Evolutionary conservation across 306 rosid genomes (phyloP), one percentile per base, ranked within the genome.

Genomic region (Cucumis cinereus): DNA sequence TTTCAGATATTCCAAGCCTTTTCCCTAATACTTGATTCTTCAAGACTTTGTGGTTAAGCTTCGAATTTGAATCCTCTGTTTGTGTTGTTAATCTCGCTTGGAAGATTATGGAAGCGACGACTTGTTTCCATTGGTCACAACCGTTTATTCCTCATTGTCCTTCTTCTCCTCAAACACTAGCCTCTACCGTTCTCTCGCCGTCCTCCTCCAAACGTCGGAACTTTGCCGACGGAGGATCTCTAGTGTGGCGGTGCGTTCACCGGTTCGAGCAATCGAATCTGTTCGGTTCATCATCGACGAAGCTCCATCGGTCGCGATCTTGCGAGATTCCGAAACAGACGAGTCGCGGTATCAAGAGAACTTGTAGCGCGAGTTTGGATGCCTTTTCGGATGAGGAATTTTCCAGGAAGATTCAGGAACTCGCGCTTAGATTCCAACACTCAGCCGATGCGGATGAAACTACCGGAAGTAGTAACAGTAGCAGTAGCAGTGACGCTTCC

Each of bases 341-440:
- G 15, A 10, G 11, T 14, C 82, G 83, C 19, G 74, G 82, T 3
- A 10, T 85, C 2, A 81, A 67, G 53, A 86, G 93, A 23, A 79
- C 87, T 12, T 89, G 86, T 85, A 88, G 91, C 69, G 96, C 93
- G 16, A 84, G 84, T 82, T 75, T 87, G 14, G 86, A 87, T 22
- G 82, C 88, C 0, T 90, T 88, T 64, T 89, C 98, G 2, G 97
- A 90, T 22, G 99, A 95, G 30, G 96, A 92, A 57, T 95, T 92
- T 81, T 85, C 88, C 0, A 89, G 85, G 88, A 87, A 86, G 68
- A 88, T 92, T 23, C 92, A 88, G 35, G 98, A 95, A 53, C 71
- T 92, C 40, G 86, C 96, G 0, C 80, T 90, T 16, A 79, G 89
- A 53, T 95, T 90, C 81, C 93, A 92, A 47, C 54, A 81, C 4